phyloP scores from a whole-genome alignment of 371 early-diverging fungal species.

The Mortierella polycephala region DNA sequence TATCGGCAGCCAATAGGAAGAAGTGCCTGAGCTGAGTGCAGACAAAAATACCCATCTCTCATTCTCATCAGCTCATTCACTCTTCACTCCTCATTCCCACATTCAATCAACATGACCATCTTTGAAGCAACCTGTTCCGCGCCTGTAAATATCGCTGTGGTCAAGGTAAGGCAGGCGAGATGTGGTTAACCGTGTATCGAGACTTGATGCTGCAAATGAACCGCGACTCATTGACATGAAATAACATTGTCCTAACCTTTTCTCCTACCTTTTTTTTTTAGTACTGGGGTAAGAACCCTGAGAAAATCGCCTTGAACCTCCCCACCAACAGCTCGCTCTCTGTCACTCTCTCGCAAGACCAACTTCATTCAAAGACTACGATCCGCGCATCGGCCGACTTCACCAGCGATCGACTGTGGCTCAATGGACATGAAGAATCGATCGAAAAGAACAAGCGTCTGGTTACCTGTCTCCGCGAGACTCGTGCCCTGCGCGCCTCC shows the following conservation, averaged over 20 bases:
- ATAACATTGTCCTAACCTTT: too few relatives aligned
- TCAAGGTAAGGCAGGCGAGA: constrained; percentile 66
- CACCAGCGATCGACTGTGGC: constrained; percentile 84
- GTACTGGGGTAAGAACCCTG: constrained; percentile 97
- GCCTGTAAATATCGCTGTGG: constrained; percentile 99
- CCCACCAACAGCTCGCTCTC: constrained; percentile 98
- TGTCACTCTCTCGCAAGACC: constrained; percentile 95
- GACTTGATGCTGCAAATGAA: too few relatives aligned
- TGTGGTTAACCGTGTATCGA: too few relatives aligned
- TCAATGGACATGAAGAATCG: constrained; percentile 93
- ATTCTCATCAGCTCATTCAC: too few relatives aligned
- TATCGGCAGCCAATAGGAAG: too few relatives aligned
- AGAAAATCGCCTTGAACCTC: constrained; percentile 84
- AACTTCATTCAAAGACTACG: constrained; percentile 94
- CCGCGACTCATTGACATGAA: too few relatives aligned
- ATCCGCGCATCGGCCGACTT: constrained; percentile 79
- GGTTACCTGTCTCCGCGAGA: constrained; percentile 84
- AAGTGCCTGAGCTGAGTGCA: too few relatives aligned
- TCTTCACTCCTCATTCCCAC: neutral
- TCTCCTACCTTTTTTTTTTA: too few relatives aligned
- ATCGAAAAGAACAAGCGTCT: constrained; percentile 85
- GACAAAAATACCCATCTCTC: too few relatives aligned
- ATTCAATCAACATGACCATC: constrained; percentile 21
- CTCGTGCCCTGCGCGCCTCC: constrained; percentile 77
- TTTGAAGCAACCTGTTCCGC: constrained; percentile 87